Percentiles rank a stretch among this genome's conserved stretches.
Conservation (phyloP, 2,329 filamentous ascomycete genomes). For the Elsinoe ampelina region DNA sequence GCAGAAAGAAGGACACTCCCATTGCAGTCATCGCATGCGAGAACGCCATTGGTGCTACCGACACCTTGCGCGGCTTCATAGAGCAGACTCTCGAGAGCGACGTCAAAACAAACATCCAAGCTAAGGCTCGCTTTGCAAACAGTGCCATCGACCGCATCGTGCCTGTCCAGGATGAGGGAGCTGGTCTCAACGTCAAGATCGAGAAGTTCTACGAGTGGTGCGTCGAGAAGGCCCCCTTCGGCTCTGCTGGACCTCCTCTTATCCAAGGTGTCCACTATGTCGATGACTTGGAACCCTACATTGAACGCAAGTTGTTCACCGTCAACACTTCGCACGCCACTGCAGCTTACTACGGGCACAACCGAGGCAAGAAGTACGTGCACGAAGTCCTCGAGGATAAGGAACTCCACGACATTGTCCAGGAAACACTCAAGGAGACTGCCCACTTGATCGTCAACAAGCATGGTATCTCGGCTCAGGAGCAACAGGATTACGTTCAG, state of each 20-base stretch:
- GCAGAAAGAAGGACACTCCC: slow-evolving; percentile 56
- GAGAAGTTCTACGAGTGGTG: slow-evolving; percentile 99
- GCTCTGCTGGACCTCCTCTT: slow-evolving; percentile 56
- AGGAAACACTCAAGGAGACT: slow-evolving; percentile 73
- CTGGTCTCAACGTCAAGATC: slow-evolving; percentile 82
- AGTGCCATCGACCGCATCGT: slow-evolving; percentile 98
- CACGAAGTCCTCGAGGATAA: slow-evolving; percentile 79
- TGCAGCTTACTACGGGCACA: slow-evolving; percentile 88
- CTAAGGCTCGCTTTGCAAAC: slow-evolving; percentile 85
- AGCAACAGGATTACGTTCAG: slow-evolving; percentile 79
- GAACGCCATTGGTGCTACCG: slow-evolving; percentile 92
- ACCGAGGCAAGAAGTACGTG: slow-evolving; percentile 75
- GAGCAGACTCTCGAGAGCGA: slow-evolving; percentile 60
- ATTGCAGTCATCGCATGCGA: slow-evolving; percentile 94
- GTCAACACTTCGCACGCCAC: slow-evolving; percentile 98
- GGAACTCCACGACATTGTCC: slow-evolving; percentile 70
- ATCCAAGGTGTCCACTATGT: slow-evolving; percentile 93
- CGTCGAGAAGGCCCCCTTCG: slow-evolving; percentile 79
- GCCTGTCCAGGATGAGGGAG: slow-evolving; percentile 70
- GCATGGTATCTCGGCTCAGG: slow-evolving; percentile 64
- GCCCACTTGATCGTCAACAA: slow-evolving; percentile 77
- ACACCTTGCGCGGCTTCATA: slow-evolving; percentile 69
- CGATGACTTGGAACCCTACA: slow-evolving; percentile 82
- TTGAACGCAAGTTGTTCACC: slow-evolving; percentile 98
- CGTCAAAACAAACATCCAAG: slow-evolving; percentile 57